A percentile compares a stretch with the other conserved stretches of the same genome.
phyloP scores from a whole-genome alignment of 352 stramenopile species.

The Pythium pyrilobum region DNA sequence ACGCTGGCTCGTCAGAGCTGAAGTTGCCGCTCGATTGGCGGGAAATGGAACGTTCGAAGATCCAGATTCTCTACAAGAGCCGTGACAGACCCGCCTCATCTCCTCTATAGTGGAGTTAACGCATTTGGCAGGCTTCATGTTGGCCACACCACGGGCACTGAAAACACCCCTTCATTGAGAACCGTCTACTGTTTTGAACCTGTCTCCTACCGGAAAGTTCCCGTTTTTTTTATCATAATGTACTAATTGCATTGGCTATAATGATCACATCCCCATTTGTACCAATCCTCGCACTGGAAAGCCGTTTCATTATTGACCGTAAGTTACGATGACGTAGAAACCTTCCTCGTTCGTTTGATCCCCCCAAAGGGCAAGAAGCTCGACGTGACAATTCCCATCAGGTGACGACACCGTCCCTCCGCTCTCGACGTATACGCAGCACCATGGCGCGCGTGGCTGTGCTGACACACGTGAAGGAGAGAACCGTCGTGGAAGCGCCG shows the following conservation, averaged over 20 bases:
- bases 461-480: constrained; percentile 70
- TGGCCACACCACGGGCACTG: neutral
- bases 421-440: no score
- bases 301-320: no score
- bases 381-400: neutral
- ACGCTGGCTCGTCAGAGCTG: constrained; percentile 19
- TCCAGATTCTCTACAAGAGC: constrained; percentile 15
- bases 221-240: neutral
- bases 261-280: no score
- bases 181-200: neutral
- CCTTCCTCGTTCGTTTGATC: no score
- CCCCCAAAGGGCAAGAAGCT: neutral
- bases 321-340: no score
- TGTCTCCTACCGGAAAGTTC: no score
- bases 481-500: constrained; percentile 22
- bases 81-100: neutral
- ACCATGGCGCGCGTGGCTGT: constrained; percentile 38
- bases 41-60: constrained; percentile 14
- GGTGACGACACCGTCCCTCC: no score
- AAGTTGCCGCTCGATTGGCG: constrained; percentile 15
- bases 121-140: neutral
- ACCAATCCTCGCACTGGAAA: no score
- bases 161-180: neutral
- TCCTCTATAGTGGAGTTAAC: neutral
- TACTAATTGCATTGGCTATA: no score